Percentiles rank a stretch among this genome's conserved stretches.
phyloP scores from a whole-genome alignment of 2,329 filamentous ascomycete genomes.

The Atkinsonella texensis region DNA sequence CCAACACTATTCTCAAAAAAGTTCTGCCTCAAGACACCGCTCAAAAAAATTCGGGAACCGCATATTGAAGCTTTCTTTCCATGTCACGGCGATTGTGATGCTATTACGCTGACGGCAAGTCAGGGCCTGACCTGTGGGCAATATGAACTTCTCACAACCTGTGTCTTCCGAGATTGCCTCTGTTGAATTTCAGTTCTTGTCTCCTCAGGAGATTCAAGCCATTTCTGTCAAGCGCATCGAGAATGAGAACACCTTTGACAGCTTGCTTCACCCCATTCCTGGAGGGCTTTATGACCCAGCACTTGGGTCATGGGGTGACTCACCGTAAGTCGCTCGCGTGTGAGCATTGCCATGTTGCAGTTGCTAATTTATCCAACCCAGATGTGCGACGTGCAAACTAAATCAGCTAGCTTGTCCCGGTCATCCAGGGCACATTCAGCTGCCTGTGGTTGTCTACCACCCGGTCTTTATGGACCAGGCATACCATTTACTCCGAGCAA shows the following conservation, averaged over 20 bases:
- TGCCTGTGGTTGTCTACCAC: slow-evolving; percentile 88
- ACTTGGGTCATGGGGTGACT: slow-evolving; percentile 78
- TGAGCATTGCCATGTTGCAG: not conserved
- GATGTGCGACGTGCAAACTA: slow-evolving; percentile 86
- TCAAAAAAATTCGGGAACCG: no score
- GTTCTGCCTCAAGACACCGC: no score
- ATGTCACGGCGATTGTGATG: no score
- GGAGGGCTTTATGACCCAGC: slow-evolving; percentile 89
- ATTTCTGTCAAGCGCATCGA: slow-evolving; percentile 85
- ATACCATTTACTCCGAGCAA: slow-evolving; percentile 69
- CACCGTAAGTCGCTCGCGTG: slow-evolving; percentile 1
- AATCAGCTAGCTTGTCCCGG: slow-evolving; percentile 74
- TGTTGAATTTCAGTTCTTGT: slow-evolving; percentile 83
- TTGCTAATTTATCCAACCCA: slow-evolving; percentile 21
- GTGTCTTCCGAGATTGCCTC: slow-evolving; percentile 71
- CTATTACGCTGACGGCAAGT: no score
- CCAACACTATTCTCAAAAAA: no score
- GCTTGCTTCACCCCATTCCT: slow-evolving; percentile 62
- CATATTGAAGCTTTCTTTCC: no score
- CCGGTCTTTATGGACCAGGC: slow-evolving; percentile 94
- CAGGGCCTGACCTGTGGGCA: no score
- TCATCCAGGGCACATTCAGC: slow-evolving; percentile 88
- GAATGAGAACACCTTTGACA: slow-evolving; percentile 84
- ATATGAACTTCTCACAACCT: slow-evolving; percentile 66
- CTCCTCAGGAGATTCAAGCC: slow-evolving; percentile 67